Percentiles rank a stretch among this genome's conserved stretches.
phyloP scores from a whole-genome alignment of 768 basidiomycete species.

The Agaricus sinodeliciosus region DNA sequence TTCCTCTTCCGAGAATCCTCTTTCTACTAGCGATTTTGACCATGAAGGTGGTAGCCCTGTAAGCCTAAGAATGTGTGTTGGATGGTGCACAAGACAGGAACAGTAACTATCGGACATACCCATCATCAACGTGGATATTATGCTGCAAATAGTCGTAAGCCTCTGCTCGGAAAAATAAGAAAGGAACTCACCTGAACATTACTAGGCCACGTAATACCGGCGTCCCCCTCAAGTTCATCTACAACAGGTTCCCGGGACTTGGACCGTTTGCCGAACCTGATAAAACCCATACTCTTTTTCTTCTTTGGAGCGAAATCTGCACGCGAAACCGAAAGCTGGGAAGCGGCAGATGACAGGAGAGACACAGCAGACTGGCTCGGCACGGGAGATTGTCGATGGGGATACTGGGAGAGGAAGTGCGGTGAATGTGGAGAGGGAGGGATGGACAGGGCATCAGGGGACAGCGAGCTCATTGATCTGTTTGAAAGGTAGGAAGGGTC shows the following conservation, averaged over 20 bases:
- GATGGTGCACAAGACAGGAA: conserved; percentile 1
- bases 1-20: conserved; percentile 65
- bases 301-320: conserved; percentile 18
- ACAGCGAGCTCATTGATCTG: conserved; percentile 41
- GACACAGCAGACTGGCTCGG: conserved; percentile 29
- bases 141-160: conserved; percentile 37
- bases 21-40: conserved; percentile 51
- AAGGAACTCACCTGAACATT: conserved; percentile 58
- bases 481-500: conserved; percentile 45
- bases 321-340: conserved; percentile 20
- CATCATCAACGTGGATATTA: conserved; percentile 75
- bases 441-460: conserved; percentile 32
- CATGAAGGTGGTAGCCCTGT: conserved; percentile 70
- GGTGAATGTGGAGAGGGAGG: conserved; percentile 37
- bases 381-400: conserved; percentile 25
- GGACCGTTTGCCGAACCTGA: conserved; percentile 35
- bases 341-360: conserved; percentile 28
- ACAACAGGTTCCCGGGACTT: conserved; percentile 25
- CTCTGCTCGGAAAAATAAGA: background rate
- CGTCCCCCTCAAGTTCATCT: conserved; percentile 35
- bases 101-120: conserved; percentile 31
- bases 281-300: conserved; percentile 33
- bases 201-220: conserved; percentile 56
- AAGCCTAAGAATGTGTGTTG: conserved; percentile 30
- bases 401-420: conserved; percentile 27